Conservation (phyloP, 169 alveolate genomes). For the Perkinsus chesapeaki region DNA sequence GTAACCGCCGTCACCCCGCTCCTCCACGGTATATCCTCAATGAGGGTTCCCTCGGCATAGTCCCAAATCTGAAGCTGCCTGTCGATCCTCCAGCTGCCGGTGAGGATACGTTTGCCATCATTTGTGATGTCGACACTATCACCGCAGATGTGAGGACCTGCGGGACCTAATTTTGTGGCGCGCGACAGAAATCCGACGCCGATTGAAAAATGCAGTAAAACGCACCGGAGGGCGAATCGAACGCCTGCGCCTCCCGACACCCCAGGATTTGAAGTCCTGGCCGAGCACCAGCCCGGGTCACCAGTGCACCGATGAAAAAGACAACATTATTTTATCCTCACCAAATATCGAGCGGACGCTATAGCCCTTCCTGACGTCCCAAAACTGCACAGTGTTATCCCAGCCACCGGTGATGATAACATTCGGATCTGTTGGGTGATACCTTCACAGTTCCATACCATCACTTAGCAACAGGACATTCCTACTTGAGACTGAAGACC, state of each 20-base stretch:
- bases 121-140: slow-evolving; percentile 60
- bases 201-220: background rate
- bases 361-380: slow-evolving; percentile 62
- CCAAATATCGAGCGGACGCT: slow-evolving; percentile 53
- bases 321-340: background rate
- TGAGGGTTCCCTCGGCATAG: slow-evolving; percentile 20
- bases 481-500: slow-evolving; percentile 56
- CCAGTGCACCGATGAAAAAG: background rate
- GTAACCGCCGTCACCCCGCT: slow-evolving; percentile 20
- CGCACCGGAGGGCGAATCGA: slow-evolving; percentile 7
- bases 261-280: slow-evolving; percentile 2
- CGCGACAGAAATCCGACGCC: background rate
- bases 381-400: slow-evolving; percentile 65
- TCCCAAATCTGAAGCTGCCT: slow-evolving; percentile 66
- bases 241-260: slow-evolving; percentile 4
- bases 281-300: slow-evolving; percentile 8
- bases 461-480: background rate
- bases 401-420: slow-evolving; percentile 71
- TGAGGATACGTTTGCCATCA: slow-evolving; percentile 47
- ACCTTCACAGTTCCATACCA: background rate
- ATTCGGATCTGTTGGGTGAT: slow-evolving; percentile 46
- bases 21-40: slow-evolving; percentile 19
- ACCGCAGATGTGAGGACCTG: slow-evolving; percentile 67
- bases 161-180: background rate
- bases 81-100: slow-evolving; percentile 69